A percentile compares a stretch with the other conserved stretches of the same genome.
phyloP scores from a whole-genome alignment of 1,284 basidiomycete species.

The Hymenochaete sp. region DNA sequence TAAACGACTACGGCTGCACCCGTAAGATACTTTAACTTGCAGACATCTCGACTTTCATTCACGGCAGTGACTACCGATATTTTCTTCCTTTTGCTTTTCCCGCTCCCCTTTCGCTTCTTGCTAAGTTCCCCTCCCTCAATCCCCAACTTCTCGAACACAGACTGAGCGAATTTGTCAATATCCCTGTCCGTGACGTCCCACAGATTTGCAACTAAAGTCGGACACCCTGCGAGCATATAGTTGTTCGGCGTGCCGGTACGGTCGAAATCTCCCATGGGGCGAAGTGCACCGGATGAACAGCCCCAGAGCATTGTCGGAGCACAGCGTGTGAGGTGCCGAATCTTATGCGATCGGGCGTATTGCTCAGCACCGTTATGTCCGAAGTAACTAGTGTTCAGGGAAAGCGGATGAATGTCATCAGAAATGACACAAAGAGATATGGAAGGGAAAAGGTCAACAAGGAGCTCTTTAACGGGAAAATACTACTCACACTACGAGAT shows the following conservation, averaged over 20 bases:
- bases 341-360: slow-evolving; percentile 80
- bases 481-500: slow-evolving; percentile 77
- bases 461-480: too few relatives aligned
- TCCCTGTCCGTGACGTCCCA: slow-evolving; percentile 99
- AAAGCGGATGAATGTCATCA: too few relatives aligned
- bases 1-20: slow-evolving; percentile 93
- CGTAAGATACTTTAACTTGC: slow-evolving; percentile 91
- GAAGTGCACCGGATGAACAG: slow-evolving; percentile 86
- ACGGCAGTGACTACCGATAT: slow-evolving; percentile 73
- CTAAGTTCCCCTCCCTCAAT: slow-evolving; percentile 39
- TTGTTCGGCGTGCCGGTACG: slow-evolving; percentile 81
- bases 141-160: slow-evolving; percentile 70
- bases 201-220: slow-evolving; percentile 86
- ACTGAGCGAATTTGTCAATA: slow-evolving; percentile 85
- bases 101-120: slow-evolving; percentile 22
- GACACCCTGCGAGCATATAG: slow-evolving; percentile 94
- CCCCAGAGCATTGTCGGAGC: slow-evolving; percentile 98
- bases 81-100: slow-evolving; percentile 19
- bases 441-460: too few relatives aligned
- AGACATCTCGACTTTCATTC: slow-evolving; percentile 66
- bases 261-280: slow-evolving; percentile 91
- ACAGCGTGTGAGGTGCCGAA: slow-evolving; percentile 73
- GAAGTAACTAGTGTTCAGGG: slow-evolving; percentile 63
- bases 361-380: slow-evolving; percentile 96
- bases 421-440: too few relatives aligned